These are phyloP conservation scores for Backusella australiensis DNA, from an alignment of 192 early-diverging fungal species.

Conservation along the genomic window DNA sequence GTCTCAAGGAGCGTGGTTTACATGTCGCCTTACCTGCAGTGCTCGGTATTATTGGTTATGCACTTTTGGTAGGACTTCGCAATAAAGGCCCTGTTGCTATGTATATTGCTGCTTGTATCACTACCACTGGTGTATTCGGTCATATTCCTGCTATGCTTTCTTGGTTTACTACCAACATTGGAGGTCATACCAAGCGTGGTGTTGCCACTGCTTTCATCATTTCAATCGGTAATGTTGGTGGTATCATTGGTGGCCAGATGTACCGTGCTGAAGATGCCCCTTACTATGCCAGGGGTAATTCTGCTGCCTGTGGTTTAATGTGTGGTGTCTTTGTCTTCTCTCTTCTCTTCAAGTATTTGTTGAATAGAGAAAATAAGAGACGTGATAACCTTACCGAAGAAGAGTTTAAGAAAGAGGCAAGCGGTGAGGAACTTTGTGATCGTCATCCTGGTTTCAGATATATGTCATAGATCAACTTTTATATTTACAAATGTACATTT, in stretches of 20 bases:
- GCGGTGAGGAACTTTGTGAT: conserved; percentile 47
- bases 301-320: conserved; percentile 50
- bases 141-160: conserved; percentile 60
- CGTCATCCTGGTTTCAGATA: conserved; percentile 39
- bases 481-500: conserved; percentile 1
- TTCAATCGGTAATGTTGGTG: conserved; percentile 70
- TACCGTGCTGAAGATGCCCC: conserved; percentile 62
- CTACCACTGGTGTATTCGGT: conserved; percentile 44
- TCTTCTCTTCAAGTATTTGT: conserved; percentile 45
- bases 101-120: conserved; percentile 43
- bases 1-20: conserved; percentile 42
- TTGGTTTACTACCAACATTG: conserved; percentile 66
- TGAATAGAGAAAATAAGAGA: conserved; percentile 60
- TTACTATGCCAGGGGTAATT: conserved; percentile 47
- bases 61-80: conserved; percentile 40
- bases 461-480: conserved; percentile 14
- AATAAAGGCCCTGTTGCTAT: conserved; percentile 27
- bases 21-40: conserved; percentile 39
- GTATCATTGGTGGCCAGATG: conserved; percentile 70
- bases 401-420: conserved; percentile 36
- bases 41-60: conserved; percentile 48
- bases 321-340: conserved; percentile 46
- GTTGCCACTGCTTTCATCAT: conserved; percentile 65
- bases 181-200: conserved; percentile 71
- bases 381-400: conserved; percentile 52